Base-by-base conservation (phyloP, 352 stramenopile species). In the Vaucheria bursata region DNA sequence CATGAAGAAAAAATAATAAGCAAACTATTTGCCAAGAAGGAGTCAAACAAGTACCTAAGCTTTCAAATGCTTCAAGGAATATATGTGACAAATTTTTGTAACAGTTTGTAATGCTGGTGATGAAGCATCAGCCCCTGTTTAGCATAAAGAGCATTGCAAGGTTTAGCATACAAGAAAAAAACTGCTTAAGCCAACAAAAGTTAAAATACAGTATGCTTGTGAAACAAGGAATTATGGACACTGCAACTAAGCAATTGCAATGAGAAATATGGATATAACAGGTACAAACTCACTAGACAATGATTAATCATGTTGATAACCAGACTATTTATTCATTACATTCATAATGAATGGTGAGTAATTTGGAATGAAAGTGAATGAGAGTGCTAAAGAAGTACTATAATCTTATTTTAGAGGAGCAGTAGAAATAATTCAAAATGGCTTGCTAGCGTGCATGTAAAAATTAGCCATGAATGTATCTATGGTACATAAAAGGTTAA, bases 1-100 rank as follows among this genome's bases (percentile, higher is more conserved):
- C 79, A 8, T 40, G 81, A 18, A 75, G 75, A 38, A 77, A 70
- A 34, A 38, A 33, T 83, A 39, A 7, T 78, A 1, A 36, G 34
- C 31, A 7, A 37, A 2, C 6, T 34, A 34, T 68, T 31, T 7
- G 2, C 53, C 2, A 31, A 68, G 34, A 7, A 68, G 31, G 8
- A 25, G 18, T 25, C 53, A 68, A 34, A 34, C 2, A 2, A 7
- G 53, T 2, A 7, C 31, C 53, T 8, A 2, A 37, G 53, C 53
- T 8, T 7, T 68, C 31, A 2, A 8, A 2, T 2, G 34, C 31
- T 34, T 68, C 6, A 31, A 68, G 53, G 53, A 68, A 31, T 34
- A 68, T 7, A 31, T 68, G 2, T 34, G 53, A 2, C 31, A 31
- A 8, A 68, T 34, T 37, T 68, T 34, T 2, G 37, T 7, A 2